Percentiles rank a stretch among this genome's conserved stretches.
Conservation (phyloP, 176 grass and related monocot genomes). For the Leersia perrieri region DNA sequence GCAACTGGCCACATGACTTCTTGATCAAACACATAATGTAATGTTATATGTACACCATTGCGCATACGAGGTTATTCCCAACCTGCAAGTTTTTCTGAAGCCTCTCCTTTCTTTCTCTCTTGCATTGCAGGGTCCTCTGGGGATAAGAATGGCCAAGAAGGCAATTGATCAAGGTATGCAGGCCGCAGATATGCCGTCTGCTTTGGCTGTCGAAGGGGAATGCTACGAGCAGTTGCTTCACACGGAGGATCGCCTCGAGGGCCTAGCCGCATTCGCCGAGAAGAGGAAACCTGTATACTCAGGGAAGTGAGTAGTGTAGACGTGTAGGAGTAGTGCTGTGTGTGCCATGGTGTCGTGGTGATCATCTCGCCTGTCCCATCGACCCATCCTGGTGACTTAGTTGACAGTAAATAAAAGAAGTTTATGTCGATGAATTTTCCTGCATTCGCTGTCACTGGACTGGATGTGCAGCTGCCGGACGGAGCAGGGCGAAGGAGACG, state of each 20-base stretch:
- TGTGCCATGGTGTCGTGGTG: not conserved
- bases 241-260: slow-evolving; percentile 78
- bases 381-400: not conserved
- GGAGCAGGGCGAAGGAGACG: too few relatives aligned
- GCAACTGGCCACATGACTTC: not conserved
- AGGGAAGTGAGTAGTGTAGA: slow-evolving; percentile 46
- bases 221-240: slow-evolving; percentile 64
- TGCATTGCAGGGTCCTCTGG: slow-evolving; percentile 68
- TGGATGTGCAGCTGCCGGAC: not conserved
- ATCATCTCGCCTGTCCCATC: not conserved
- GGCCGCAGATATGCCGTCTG: slow-evolving; percentile 30
- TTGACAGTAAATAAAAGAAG: not conserved
- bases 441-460: not conserved
- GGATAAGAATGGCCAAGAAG: slow-evolving; percentile 76
- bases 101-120: slow-evolving; percentile 2
- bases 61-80: not conserved
- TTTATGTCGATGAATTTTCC: not conserved
- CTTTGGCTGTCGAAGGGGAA: slow-evolving; percentile 56
- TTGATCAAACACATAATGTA: not conserved
- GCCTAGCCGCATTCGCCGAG: slow-evolving; percentile 71
- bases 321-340: too few relatives aligned
- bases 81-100: not conserved
- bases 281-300: slow-evolving; percentile 65
- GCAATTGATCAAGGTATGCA: slow-evolving; percentile 60
- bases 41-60: not conserved